Percentiles rank a stretch among this genome's conserved stretches.
These are phyloP conservation scores for Wilcoxina mikolae DNA, from an alignment of 495 filamentous ascomycete species.

Conservation along the genomic window DNA sequence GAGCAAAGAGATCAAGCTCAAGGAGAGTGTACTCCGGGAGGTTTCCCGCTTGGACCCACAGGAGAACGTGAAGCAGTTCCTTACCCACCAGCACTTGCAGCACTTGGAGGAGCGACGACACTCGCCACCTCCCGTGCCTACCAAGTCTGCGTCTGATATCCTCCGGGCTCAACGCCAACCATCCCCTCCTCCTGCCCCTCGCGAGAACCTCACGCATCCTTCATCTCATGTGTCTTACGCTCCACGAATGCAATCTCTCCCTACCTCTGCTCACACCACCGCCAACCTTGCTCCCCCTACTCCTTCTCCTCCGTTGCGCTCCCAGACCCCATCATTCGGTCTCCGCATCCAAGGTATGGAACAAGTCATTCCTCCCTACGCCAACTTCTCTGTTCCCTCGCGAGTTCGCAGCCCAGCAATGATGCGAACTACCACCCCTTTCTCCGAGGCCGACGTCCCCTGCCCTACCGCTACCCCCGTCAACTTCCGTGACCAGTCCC, in stretches of 20 bases:
- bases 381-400: slow-evolving; percentile 17
- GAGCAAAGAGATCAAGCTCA: slow-evolving; percentile 48
- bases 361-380: slow-evolving; percentile 33
- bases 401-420: slow-evolving; percentile 18
- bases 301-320: slow-evolving; percentile 15
- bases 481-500: slow-evolving; percentile 55
- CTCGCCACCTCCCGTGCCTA: slow-evolving; percentile 33
- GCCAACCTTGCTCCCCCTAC: slow-evolving; percentile 4
- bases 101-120: slow-evolving; percentile 30
- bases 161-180: slow-evolving; percentile 17
- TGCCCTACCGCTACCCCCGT: slow-evolving; percentile 51
- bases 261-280: neutral
- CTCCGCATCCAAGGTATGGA: slow-evolving; percentile 34
- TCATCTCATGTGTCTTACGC: slow-evolving; percentile 11
- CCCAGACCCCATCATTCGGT: slow-evolving; percentile 22
- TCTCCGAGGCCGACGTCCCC: slow-evolving; percentile 83
- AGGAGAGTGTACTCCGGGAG: slow-evolving; percentile 52
- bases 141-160: slow-evolving; percentile 32
- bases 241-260: slow-evolving; percentile 13
- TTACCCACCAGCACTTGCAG: slow-evolving; percentile 34
- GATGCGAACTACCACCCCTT: slow-evolving; percentile 44
- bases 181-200: slow-evolving; percentile 17
- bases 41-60: slow-evolving; percentile 63
- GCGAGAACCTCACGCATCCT: slow-evolving; percentile 33
- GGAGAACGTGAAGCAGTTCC: slow-evolving; percentile 79